Base-by-base conservation (phyloP, 225 moss, liverwort and hornwort genomes). In the Anthoceros angustus region DNA sequence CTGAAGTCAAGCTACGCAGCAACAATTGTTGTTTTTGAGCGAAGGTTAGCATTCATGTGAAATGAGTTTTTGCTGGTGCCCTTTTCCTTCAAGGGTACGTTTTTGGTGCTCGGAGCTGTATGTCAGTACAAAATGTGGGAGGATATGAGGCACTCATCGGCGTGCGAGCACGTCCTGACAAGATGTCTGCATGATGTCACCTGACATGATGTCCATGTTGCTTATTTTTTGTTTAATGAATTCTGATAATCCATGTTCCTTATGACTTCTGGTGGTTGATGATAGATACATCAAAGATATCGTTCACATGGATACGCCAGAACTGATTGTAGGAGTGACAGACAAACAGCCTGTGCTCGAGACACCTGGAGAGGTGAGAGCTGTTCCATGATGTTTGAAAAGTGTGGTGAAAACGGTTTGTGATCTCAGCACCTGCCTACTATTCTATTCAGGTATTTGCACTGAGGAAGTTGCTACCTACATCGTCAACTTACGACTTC, bases 401-500 rank as follows among this genome's bases (percentile, higher is more conserved):
- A 32, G 4, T 32, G 32, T 39, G 8, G 21, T 45, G 21, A 18
- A 21, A 39, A 66, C 7, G 5, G 39, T 39, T 46, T 11, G 42
- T 21, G 23, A 45, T 9, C 67, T 68, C 42, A 39, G 41, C 32
- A 21, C 39, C 14, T 8, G 23, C 41, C 2, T 21, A 2, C 15
- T 15, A 2, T 60, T 40, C 61, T 12, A 16, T 10, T 20, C 39
- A 95, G 94, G 70, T 98, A 46, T 98, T 98, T 68, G 82, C 80
- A 48, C 82, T 98, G 65, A 80, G 98, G 61, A 98, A 98, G 77
- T 71, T 98, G 78, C 77, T 98, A 45, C 98, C 92, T 60, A 80
- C 89, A 41, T 83, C 70, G 68, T 71, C 80, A 16, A 73, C 80
- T 5, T 92, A 98, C 64, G 98, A 98, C 76, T 92, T 98, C 82